These are phyloP conservation scores for Wickerhamiella sorbophila DNA, from an alignment of 805 yeast genomes.

Conservation along the genomic window DNA sequence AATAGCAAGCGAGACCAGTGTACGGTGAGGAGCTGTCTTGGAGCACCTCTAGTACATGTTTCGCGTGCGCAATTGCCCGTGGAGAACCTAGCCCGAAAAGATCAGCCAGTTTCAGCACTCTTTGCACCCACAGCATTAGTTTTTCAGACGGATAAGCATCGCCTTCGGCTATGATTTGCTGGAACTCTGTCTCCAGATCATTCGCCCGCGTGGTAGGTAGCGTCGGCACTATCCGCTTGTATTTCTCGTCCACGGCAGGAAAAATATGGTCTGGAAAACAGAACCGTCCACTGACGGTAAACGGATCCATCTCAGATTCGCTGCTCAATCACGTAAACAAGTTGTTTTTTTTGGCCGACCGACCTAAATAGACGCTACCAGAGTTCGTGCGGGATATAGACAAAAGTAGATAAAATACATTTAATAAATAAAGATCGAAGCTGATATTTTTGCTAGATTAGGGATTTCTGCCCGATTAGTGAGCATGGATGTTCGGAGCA, in stretches of 20 bases:
- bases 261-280: conserved; percentile 18
- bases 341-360: too few relatives aligned
- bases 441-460: too few relatives aligned
- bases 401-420: too few relatives aligned
- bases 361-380: too few relatives aligned
- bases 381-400: too few relatives aligned
- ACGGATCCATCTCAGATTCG: neutral
- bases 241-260: conserved; percentile 13
- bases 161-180: neutral
- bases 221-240: neutral
- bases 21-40: conserved; percentile 12
- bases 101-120: conserved; percentile 20
- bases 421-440: too few relatives aligned
- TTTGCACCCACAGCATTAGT: conserved; percentile 22
- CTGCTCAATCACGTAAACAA: too few relatives aligned
- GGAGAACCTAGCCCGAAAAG: conserved; percentile 18
- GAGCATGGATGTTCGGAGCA: conserved; percentile 14
- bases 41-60: conserved; percentile 13
- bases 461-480: too few relatives aligned
- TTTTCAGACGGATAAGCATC: neutral
- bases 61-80: conserved; percentile 16
- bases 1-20: conserved; percentile 21
- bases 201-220: neutral
- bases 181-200: neutral
- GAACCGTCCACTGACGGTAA: conserved; percentile 8